A percentile compares a stretch with the other conserved stretches of the same genome.
Evolutionary conservation across 768 basidiomycete species (phyloP).

Genomic region (Serendipita sp.): DNA sequence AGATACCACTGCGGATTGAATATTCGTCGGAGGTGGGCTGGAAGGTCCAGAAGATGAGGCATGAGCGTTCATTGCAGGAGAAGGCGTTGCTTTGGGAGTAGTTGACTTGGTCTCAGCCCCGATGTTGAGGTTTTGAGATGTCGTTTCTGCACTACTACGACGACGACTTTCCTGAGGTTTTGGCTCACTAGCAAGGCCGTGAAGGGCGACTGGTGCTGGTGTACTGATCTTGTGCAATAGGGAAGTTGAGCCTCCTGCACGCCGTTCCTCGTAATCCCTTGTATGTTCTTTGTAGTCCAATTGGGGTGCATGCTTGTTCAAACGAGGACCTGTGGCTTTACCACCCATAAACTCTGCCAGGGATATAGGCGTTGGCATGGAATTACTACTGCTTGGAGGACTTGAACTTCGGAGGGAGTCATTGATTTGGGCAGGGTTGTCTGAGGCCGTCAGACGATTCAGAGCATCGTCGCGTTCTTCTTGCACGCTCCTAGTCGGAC

Average conservation of each 20-base stretch:
- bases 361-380: constrained; percentile 31
- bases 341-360: constrained; percentile 74
- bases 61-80: too few species aligned
- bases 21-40: constrained; percentile 16
- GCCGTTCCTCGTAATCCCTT: constrained; percentile 48
- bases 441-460: not conserved
- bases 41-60: not conserved
- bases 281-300: constrained; percentile 41
- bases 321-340: constrained; percentile 51
- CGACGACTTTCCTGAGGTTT: not conserved
- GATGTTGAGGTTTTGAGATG: too few species aligned
- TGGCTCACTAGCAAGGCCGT: constrained; percentile 35
- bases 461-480: constrained; percentile 28
- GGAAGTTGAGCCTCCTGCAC: not conserved
- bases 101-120: too few species aligned
- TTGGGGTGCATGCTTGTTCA: constrained; percentile 60
- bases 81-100: too few species aligned
- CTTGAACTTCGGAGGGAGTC: not conserved
- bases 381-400: not conserved
- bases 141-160: too few species aligned
- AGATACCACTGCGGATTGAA: constrained; percentile 19
- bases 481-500: too few species aligned
- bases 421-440: constrained; percentile 1
- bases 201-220: constrained; percentile 57
- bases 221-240: not conserved